Base-by-base conservation (phyloP, 2,329 filamentous ascomycete genomes). In the Verticillium albo-atrum region DNA sequence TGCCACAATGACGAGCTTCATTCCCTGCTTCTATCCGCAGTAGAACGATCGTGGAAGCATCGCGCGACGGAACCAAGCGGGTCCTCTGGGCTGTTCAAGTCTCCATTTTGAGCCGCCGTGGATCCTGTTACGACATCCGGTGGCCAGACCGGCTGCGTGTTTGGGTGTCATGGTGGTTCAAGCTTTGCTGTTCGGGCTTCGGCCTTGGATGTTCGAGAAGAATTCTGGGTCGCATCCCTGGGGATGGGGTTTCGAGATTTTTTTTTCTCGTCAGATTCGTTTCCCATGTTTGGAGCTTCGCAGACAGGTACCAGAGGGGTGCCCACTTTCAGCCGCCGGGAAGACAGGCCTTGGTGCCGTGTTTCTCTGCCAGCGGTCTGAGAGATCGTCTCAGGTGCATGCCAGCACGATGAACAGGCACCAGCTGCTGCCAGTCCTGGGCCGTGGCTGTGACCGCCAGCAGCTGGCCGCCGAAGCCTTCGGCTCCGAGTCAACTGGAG, bases 241-340 rank as follows among this genome's bases (percentile, higher is more conserved):
- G 42, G 30, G 20, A 50, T 23, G 42, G 53, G 6, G 53, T 23
- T 35, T 23, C 9, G 53, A 54, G 54, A 55, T 28, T 54, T 54
- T 54, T 50, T 47, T 23, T 25, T 50, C 42, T 23, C 42, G 42
- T 23, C 42, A 10, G 42, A 9, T 20, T 50, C n/a, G 42, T 50
- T 47, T 23, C n/a, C 42, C 42, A 50, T 50, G 5, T 23, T 50
- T 50, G n/a, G 42, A 50, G 42, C 17, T 12, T 50, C 42, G 6
- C 17, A 50, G n/a, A 50, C 42, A 50, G 42, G 42, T 50, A 50
- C 42, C 25, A 9, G 20, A 50, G n/a, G 42, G 54, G 34, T 28
- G 37, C 28, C 55, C 58, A 63, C 62, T 63, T 61, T 61, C 34
- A 61, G 56, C 62, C 62, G 62, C 62, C 61, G 55, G 47, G 58